Evolutionary conservation across 1,284 basidiomycete genomes (phyloP), one percentile per base, ranked within the genome.

Genomic region (Rhodotorula sp.): DNA sequence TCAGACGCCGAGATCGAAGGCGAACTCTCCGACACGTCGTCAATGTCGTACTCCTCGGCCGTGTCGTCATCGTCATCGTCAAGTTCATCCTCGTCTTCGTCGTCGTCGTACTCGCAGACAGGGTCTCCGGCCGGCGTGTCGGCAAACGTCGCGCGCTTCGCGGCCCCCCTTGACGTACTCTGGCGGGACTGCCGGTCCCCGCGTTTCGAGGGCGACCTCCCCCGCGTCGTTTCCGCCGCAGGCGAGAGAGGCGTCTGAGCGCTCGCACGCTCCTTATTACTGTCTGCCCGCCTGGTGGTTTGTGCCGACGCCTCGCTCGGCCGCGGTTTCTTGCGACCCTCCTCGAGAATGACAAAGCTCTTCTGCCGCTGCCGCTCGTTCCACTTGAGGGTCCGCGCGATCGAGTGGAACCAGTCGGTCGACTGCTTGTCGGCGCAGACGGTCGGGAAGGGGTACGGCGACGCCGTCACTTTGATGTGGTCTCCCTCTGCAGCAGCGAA

Each of bases 391-490:
- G 94, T 98, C n/a, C 94, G 86, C 45, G 91, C 91, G 74, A 97
- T 99, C 17, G 94, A 87, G 73, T 93, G 88, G 87, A 99, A 99
- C 96, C 96, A 99, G 80, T 99, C 95, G 5, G 90, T 93, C 12
- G 91, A 95, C 80, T 97, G 95, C 75, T 95, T 96, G 79, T 97
- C 93, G 17, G 93, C 93, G 79, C 94, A 98, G 8, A 99, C 93
- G 1, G 96, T 99, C 0, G 96, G 96, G 86, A 99, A 99, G 6
- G 96, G 96, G 81, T 95, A 99, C 79, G 91, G 93, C 6, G 95
- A 98, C 0, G 96, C 96, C 0, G 91, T 95, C 70, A 99, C 90
- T 83, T 96, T 99, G 84, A 99, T 98, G 80, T 99, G 96, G 80
- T 99, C 96, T 58, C 96, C 96, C 87, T 98, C 93, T 95, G 82